Conservation (phyloP, 768 basidiomycete species). For the Leucocoprinus birnbaumii region DNA sequence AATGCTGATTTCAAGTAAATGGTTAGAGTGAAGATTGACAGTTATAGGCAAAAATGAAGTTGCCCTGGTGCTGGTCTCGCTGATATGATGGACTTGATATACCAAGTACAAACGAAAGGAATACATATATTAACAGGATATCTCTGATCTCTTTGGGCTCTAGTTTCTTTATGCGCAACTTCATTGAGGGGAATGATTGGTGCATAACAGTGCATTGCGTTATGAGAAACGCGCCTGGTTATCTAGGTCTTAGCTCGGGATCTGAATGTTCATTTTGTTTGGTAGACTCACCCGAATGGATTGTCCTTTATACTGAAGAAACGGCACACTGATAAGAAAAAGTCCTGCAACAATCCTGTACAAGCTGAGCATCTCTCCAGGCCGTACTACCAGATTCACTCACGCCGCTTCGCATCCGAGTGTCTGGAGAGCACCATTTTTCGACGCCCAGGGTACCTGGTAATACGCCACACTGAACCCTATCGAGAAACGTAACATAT, state of each 20-base stretch:
- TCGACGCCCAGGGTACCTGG: conserved; percentile 63
- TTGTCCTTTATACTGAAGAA: conserved; percentile 47
- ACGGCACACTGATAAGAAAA: conserved; percentile 50
- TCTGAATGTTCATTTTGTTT: too few species aligned
- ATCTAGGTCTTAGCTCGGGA: too few species aligned
- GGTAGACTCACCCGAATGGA: conserved; percentile 44
- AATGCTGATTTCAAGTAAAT: conserved; percentile 25
- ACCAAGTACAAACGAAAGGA: too few species aligned
- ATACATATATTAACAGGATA: too few species aligned
- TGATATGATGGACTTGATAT: too few species aligned
- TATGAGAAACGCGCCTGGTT: conserved; percentile 1
- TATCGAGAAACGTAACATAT: conserved; percentile 9
- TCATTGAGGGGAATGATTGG: too few species aligned
- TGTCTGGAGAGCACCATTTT: conserved; percentile 57
- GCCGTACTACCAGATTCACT: conserved; percentile 19
- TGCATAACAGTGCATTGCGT: neutral
- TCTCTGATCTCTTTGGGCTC: too few species aligned
- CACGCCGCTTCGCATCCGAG: conserved; percentile 63
- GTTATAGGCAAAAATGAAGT: neutral
- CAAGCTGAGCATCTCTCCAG: neutral
- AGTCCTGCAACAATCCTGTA: conserved; percentile 45
- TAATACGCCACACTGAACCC: conserved; percentile 66
- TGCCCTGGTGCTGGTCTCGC: too few species aligned
- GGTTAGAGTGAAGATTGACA: neutral
- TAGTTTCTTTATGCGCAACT: too few species aligned